These are phyloP conservation scores for Penicillium canescens DNA, from an alignment of 495 filamentous ascomycete genomes.

Conservation along the genomic window DNA sequence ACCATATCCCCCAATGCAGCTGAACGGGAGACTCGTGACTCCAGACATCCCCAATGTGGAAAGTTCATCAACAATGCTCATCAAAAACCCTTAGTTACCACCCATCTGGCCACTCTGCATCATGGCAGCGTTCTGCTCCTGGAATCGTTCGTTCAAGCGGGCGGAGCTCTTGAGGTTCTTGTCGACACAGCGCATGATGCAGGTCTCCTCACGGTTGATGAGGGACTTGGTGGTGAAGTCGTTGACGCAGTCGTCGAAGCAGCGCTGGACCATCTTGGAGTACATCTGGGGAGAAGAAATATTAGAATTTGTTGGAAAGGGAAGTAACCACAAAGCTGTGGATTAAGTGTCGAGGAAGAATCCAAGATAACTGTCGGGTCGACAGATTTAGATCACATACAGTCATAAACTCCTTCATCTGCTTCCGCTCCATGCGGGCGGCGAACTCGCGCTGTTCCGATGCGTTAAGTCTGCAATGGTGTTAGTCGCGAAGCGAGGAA, in stretches of 20 bases:
- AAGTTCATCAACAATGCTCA: background rate
- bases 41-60: background rate
- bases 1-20: background rate
- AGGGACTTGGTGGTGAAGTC: slow-evolving; percentile 98
- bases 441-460: slow-evolving; percentile 91
- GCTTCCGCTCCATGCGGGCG: slow-evolving; percentile 87
- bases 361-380: background rate
- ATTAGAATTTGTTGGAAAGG: background rate
- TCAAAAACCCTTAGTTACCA: slow-evolving; percentile 30
- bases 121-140: slow-evolving; percentile 90
- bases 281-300: slow-evolving; percentile 68
- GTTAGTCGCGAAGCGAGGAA: background rate
- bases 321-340: background rate
- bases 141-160: slow-evolving; percentile 85
- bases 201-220: slow-evolving; percentile 79
- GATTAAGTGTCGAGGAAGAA: background rate
- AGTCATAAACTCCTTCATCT: slow-evolving; percentile 98
- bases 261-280: slow-evolving; percentile 89
- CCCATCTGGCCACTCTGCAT: slow-evolving; percentile 64
- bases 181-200: slow-evolving; percentile 89
- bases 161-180: slow-evolving; percentile 90
- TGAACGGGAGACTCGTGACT: background rate
- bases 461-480: slow-evolving; percentile 58
- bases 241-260: slow-evolving; percentile 95
- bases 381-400: slow-evolving; percentile 50